Percentiles rank a stretch among this genome's conserved stretches.
Conservation (phyloP, 2,329 filamentous ascomycete genomes). For the Zymoseptoria crescenta region DNA sequence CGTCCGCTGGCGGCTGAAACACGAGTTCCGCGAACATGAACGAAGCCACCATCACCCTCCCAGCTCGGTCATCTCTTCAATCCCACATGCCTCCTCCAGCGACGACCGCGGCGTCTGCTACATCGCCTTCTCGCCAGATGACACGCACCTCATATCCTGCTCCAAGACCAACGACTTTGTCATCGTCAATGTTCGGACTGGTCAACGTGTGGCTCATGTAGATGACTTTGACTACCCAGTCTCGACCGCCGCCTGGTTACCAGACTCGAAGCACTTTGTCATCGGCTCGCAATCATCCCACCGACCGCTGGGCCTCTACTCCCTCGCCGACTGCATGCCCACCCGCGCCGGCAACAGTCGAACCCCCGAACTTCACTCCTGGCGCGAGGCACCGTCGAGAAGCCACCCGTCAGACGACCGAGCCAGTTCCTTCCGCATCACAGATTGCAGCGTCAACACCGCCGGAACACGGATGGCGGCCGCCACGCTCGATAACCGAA, state of each 20-base stretch:
- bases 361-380: conserved; percentile 26
- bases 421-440: conserved; percentile 62
- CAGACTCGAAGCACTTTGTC: conserved; percentile 68
- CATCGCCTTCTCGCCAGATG: conserved; percentile 86
- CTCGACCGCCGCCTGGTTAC: conserved; percentile 82
- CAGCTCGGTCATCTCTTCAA: conserved; percentile 7
- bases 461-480: conserved; percentile 75
- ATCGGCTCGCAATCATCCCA: conserved; percentile 66
- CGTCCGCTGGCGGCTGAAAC: conserved; percentile 56
- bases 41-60: conserved; percentile 6
- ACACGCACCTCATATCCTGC: conserved; percentile 77
- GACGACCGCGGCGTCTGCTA: conserved; percentile 58
- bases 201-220: conserved; percentile 55
- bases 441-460: conserved; percentile 75
- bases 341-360: conserved; percentile 10
- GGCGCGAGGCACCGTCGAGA: conserved; percentile 41
- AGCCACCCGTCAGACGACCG: conserved; percentile 46
- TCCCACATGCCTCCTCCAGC: conserved; percentile 5
- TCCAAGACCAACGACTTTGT: conserved; percentile 35
- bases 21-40: conserved; percentile 33
- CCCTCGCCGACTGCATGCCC: conserved; percentile 6
- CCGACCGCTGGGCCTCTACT: conserved; percentile 55
- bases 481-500: conserved; percentile 59
- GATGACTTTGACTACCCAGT: conserved; percentile 74
- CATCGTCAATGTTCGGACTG: conserved; percentile 33